Evolutionary conservation across 2,329 filamentous ascomycete species (phyloP).

Genomic region (Cryoendolithus antarcticus): DNA sequence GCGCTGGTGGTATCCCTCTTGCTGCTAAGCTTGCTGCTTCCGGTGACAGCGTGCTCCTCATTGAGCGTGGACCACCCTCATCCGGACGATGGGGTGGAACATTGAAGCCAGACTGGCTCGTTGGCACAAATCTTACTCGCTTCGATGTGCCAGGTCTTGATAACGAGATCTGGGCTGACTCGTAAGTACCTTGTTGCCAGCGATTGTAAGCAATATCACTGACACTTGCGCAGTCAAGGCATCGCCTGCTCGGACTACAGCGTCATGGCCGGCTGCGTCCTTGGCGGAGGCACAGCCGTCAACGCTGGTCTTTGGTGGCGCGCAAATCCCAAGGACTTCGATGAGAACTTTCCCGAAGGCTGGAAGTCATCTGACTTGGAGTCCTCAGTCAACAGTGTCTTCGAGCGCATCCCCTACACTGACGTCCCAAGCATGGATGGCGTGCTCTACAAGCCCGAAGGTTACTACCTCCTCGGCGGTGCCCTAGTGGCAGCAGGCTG

Average conservation of each 20-base stretch:
- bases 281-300: conserved; percentile 54
- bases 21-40: conserved; percentile 51
- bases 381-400: conserved; percentile 48
- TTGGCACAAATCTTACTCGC: conserved; percentile 51
- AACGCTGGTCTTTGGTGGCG: conserved; percentile 60
- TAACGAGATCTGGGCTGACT: conserved; percentile 56
- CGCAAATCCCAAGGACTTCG: conserved; percentile 53
- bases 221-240: conserved; percentile 26
- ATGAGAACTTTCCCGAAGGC: conserved; percentile 58
- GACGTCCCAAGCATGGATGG: conserved; percentile 54
- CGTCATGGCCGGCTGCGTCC: conserved; percentile 58
- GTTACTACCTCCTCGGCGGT: conserved; percentile 49
- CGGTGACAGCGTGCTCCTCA: conserved; percentile 51
- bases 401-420: conserved; percentile 57
- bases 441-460: conserved; percentile 51
- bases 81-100: conserved; percentile 53
- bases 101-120: conserved; percentile 49
- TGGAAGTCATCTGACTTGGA: conserved; percentile 56
- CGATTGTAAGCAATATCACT: neutral
- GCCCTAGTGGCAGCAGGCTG: conserved; percentile 51
- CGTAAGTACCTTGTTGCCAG: conserved; percentile 15
- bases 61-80: conserved; percentile 39
- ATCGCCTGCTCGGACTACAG: conserved; percentile 57
- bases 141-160: conserved; percentile 61
- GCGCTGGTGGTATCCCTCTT: conserved; percentile 48